phyloP scores from a whole-genome alignment of 805 yeast genomes.

The Diddensiella caesifluorescens region DNA sequence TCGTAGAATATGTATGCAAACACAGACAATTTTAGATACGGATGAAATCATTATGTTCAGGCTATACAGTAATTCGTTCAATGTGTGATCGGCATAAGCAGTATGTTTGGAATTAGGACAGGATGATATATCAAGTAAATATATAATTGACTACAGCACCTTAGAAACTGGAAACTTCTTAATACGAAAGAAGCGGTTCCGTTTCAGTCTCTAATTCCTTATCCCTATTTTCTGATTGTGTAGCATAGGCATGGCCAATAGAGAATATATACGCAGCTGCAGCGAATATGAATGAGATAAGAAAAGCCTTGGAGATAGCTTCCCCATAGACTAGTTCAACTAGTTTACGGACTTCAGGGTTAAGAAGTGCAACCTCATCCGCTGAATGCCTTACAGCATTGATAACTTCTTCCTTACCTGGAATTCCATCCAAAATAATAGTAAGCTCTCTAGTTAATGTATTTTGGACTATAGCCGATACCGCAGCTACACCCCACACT shows the following conservation, averaged over 20 bases:
- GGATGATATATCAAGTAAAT: too few relatives aligned
- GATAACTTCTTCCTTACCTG: conserved; percentile 5
- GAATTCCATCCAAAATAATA: conserved; percentile 1
- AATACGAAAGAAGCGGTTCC: background rate
- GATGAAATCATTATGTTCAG: too few relatives aligned
- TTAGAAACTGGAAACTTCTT: too few relatives aligned
- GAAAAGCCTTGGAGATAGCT: conserved; percentile 8
- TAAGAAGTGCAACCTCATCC: conserved; percentile 4
- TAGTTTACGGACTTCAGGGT: conserved; percentile 4
- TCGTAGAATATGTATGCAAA: too few relatives aligned
- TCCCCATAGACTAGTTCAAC: conserved; percentile 4
- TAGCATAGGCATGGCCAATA: background rate
- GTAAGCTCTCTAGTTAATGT: conserved; percentile 1
- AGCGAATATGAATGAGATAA: conserved; percentile 1
- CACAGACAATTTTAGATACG: too few relatives aligned
- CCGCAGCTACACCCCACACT: conserved; percentile 15
- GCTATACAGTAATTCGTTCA: too few relatives aligned
- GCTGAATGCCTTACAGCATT: conserved; percentile 8
- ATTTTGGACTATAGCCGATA: conserved; percentile 13
- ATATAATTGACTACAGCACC: too few relatives aligned
- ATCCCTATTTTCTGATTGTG: background rate
- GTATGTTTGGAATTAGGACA: too few relatives aligned
- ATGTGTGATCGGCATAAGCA: too few relatives aligned
- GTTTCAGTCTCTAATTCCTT: background rate
- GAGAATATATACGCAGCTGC: conserved; percentile 1